Base-by-base conservation (phyloP, 768 basidiomycete genomes). In the Podaxis pistillaris region DNA sequence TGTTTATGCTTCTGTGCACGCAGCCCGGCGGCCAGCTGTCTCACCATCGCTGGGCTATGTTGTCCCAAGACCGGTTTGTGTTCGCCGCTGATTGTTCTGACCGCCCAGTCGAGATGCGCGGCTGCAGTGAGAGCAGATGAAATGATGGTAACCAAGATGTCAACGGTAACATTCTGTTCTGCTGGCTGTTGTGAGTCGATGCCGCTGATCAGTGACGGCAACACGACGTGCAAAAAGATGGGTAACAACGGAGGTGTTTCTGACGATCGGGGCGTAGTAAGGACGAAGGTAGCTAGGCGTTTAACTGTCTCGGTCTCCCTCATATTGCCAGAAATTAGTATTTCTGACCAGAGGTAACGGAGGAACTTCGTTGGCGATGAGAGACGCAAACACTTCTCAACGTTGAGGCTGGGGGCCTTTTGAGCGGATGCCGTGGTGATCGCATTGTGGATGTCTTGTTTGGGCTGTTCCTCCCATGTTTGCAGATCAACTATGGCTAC, bases 31-130 rank as follows among this genome's bases (percentile, higher is more conserved):
- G 87, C 86, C n/a, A 93, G 74, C 56, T 84, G 81, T 53, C 87
- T 81, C 2, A 89, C 88, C 79, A 91, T 82, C 1, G 81, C 77
- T 2, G 83, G 76, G 62, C 86, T 88, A 7, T 86, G 76, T 68
- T 89, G 85, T 11, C 90, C 90, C 11, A 90, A 73, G 6, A 83
- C 74, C 15, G 76, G 73, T 19, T 75, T 72, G 56, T 83, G 78
- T 57, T 86, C 83, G 51, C 78, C 79, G 62, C 79, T 77, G 33
- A 83, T 78, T 5, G 81, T 79, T 57, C 81, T 80, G 63, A 89
- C 74, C 11, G 88, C 88, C 78, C 87, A 83, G 70, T 93, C 91
- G 9, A 90, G 70, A 65, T 93, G 88, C 55, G 90, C 75, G 0
- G 88, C 85, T 1, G 84, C 81, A 1, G 87, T 87, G 40, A 93